A percentile compares a stretch with the other conserved stretches of the same genome.
These are phyloP conservation scores for Pugionium dolabratum DNA, from an alignment of 345 rosid genomes.

Conservation along the genomic window DNA sequence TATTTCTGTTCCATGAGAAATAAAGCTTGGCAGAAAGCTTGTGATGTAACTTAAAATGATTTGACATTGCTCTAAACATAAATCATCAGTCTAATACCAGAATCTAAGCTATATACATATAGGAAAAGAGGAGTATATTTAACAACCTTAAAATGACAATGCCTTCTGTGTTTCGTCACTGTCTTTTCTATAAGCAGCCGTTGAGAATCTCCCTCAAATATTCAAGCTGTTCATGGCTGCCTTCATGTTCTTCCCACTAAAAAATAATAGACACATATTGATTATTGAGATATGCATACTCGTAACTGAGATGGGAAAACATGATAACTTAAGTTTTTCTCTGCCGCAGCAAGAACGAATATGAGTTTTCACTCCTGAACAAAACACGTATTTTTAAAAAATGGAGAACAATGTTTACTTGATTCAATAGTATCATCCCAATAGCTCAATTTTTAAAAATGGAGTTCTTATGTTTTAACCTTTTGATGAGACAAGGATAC, in stretches of 20 bases:
- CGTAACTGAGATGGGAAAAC: neutral
- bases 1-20: slow-evolving; percentile 12
- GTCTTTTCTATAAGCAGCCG: slow-evolving; percentile 49
- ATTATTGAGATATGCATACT: slow-evolving; percentile 14
- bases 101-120: slow-evolving; percentile 31
- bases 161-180: slow-evolving; percentile 14
- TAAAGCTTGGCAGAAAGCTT: slow-evolving; percentile 29
- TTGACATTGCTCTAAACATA: slow-evolving; percentile 21
- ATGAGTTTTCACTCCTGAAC: neutral
- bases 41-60: slow-evolving; percentile 17
- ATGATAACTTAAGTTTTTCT: slow-evolving; percentile 11
- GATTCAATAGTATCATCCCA: slow-evolving; percentile 13
- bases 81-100: slow-evolving; percentile 26
- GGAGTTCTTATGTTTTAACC: slow-evolving; percentile 42
- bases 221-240: slow-evolving; percentile 76
- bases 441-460: slow-evolving; percentile 1
- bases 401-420: slow-evolving; percentile 9
- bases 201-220: slow-evolving; percentile 71
- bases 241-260: slow-evolving; percentile 90
- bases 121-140: neutral
- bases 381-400: neutral
- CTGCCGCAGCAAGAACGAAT: slow-evolving; percentile 8
- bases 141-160: slow-evolving; percentile 3
- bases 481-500: slow-evolving; percentile 78
- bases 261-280: slow-evolving; percentile 17